Evolutionary conservation across 1,139 yeast genomes (phyloP).

Genomic region (Scheffersomyces titani): DNA sequence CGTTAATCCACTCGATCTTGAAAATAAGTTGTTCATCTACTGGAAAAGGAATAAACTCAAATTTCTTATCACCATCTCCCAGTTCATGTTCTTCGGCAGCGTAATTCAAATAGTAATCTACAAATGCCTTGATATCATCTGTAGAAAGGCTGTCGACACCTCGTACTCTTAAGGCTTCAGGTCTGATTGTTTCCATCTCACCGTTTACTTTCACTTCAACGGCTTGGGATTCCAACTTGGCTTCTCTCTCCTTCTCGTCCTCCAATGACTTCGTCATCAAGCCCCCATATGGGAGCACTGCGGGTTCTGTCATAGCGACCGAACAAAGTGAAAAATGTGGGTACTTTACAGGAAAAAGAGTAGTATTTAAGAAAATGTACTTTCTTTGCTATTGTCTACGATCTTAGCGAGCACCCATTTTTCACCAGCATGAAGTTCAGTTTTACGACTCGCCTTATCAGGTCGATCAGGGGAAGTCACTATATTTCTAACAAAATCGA

Average conservation of each 20-base stretch:
- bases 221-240: conserved; percentile 32
- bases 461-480: not conserved
- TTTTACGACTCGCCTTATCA: too few species aligned
- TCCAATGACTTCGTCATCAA: conserved; percentile 41
- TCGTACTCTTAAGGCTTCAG: conserved; percentile 52
- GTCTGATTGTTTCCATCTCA: conserved; percentile 32
- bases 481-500: not conserved
- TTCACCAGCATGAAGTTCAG: not conserved
- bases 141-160: conserved; percentile 76
- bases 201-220: conserved; percentile 37
- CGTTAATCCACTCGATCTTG: conserved; percentile 72
- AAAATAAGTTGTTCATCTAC: conserved; percentile 35
- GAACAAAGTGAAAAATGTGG: conserved; percentile 1
- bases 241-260: conserved; percentile 37
- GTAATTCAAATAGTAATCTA: conserved; percentile 52
- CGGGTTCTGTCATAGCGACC: conserved; percentile 38
- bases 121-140: conserved; percentile 58
- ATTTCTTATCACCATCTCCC: conserved; percentile 17
- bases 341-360: too few species aligned
- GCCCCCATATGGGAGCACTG: conserved; percentile 47
- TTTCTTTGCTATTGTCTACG: not conserved
- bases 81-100: conserved; percentile 17
- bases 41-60: conserved; percentile 18
- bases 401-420: not conserved
- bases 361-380: not conserved